Evolutionary conservation across 2,329 filamentous ascomycete species (phyloP), one percentile per base, ranked within the genome.

Genomic region (Pseudogymnoascus sp.): DNA sequence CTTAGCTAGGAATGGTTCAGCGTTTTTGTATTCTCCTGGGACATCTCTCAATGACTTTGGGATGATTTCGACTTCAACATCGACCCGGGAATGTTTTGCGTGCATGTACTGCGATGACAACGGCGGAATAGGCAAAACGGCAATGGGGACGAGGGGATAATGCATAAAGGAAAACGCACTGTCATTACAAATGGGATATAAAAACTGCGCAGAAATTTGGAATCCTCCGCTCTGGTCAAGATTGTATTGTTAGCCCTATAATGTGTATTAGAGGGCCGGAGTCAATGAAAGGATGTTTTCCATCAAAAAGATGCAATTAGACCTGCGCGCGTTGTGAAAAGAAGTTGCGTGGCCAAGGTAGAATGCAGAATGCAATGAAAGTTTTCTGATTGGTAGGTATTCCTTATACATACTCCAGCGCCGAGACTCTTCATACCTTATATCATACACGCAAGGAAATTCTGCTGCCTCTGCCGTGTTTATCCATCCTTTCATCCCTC

Each of bases 61-160:
- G 40, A 45, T 12, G 42, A 47, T 47, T 47, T 47, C 59, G 39
- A 40, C 59, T 40, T 61, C 59, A 40, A 61, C 59, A 40, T 42
- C 36, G 29, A 61, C 60, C 36, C 60, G 18, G 16, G 16, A 45
- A 45, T 61, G 29, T 16, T 42, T 26, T 61, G 18, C 36, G 60
- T 61, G 29, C 21, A 45, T 26, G 45, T 51, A 16, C 21, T 6
- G 45, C 42, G 21, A 26, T 23, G 14, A 14, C 10, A 23, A 12
- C 18, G 21, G 42, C 12, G 18, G 42, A 23, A 47, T 47, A 6
- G 12, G 23, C 42, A 23, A 47, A 23, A 23, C 18, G 8, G 11
- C 14, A 23, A 23, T 26, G 42, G 23, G 12, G 18, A 23, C 12
- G 11, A 47, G 12, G 18, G 42, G 11, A 47, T 47, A 42, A 47